Evolutionary conservation across 1,284 basidiomycete species (phyloP).

Genomic region (Boletus calvinii): DNA sequence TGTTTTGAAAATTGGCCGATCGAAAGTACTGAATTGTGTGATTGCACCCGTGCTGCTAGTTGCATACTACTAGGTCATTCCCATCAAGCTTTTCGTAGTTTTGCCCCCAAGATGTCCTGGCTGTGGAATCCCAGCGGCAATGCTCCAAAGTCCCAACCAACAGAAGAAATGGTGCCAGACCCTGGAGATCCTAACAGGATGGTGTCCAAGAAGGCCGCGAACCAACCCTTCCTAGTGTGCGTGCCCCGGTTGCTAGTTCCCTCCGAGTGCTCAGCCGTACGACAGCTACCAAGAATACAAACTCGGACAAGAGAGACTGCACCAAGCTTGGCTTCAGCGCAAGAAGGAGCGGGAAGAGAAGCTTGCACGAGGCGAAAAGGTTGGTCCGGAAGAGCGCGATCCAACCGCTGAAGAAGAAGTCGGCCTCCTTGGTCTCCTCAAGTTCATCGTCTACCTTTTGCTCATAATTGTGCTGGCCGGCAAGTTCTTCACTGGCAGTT

Average conservation of each 20-base stretch:
- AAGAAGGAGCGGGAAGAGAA: slow-evolving; percentile 70
- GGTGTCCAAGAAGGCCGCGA: slow-evolving; percentile 76
- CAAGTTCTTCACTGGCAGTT: slow-evolving; percentile 80
- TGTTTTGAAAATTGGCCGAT: background rate
- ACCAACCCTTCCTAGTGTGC: slow-evolving; percentile 78
- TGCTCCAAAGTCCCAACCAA: slow-evolving; percentile 15
- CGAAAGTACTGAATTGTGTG: background rate
- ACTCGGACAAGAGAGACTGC: slow-evolving; percentile 56
- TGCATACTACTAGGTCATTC: background rate
- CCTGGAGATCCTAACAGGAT: slow-evolving; percentile 57
- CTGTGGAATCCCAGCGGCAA: slow-evolving; percentile 30
- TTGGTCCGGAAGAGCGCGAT: slow-evolving; percentile 68
- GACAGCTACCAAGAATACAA: slow-evolving; percentile 69
- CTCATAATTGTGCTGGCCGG: slow-evolving; percentile 60
- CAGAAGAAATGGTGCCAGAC: slow-evolving; percentile 42
- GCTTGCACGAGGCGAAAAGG: slow-evolving; percentile 69
- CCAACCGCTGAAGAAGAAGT: slow-evolving; percentile 68
- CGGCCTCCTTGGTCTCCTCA: slow-evolving; percentile 61
- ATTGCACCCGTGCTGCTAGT: background rate
- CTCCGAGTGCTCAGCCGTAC: slow-evolving; percentile 14
- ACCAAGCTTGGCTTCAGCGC: slow-evolving; percentile 66
- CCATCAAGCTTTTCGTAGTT: no score
- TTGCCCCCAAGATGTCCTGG: slow-evolving; percentile 31
- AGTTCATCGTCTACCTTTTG: slow-evolving; percentile 60
- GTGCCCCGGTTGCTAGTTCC: slow-evolving; percentile 32